Base-by-base conservation (phyloP, 169 alveolate genomes). In the Neospora caninum region DNA sequence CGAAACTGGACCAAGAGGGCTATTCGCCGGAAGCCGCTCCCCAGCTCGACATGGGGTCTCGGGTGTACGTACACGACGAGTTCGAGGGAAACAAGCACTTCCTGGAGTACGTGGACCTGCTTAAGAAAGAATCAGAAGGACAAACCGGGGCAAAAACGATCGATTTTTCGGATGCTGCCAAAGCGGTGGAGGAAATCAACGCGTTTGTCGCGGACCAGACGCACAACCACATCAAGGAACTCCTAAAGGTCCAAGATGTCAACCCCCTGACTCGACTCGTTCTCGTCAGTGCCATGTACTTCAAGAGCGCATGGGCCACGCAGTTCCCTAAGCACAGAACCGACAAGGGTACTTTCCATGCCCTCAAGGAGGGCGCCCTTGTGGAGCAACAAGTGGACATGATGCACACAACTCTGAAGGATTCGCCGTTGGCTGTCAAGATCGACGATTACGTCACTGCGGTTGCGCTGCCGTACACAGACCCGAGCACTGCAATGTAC, bases 221-320 rank as follows among this genome's bases (percentile, higher is more conserved):
- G 53, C 43, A 58, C 31, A 88, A 73, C 45, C 94, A 92, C 88
- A 92, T 92, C 41, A 92, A 53, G 53, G 36, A 83, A 31, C 49
- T 92, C 54, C 54, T 92, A 0, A 41, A 39, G 80, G 78, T 88
- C 31, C 27, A 73, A 2, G 36, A 27, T 25, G 36, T 92, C 34
- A 38, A 80, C 49, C 64, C 86, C 0, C n/a, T 0, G 34, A 92
- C 88, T 20, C 64, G 88, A 18, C 87, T 92, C 69, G 92, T 92
- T 31, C 88, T 92, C 67, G 88, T 92, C 27, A 92, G 88, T 36
- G 94, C 94, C 2, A 38, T 83, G 87, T 92, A 58, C 58, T 92
- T 92, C 80, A 92, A 83, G 67, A 80, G 69, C 31, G 82, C 92
- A 0, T 92, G 94, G 94, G 80, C 43, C 18, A 41, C 9, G 4